Evolutionary conservation across 352 stramenopile genomes (phyloP), one percentile per base, ranked within the genome.

Genomic region (Ophiocytium majus): DNA sequence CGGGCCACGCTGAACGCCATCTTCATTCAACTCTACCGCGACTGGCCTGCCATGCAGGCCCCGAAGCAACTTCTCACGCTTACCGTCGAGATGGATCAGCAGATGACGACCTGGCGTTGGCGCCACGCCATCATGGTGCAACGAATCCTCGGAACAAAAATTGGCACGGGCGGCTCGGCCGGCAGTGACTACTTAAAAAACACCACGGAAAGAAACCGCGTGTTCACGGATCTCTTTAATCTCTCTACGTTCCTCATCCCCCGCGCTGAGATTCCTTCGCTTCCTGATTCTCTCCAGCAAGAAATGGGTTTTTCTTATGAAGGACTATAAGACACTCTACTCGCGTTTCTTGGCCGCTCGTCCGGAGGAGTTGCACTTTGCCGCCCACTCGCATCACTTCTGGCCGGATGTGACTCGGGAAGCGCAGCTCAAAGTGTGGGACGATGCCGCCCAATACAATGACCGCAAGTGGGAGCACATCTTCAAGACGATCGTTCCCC

Each of bases 141-240:
- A 71, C 23, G 57, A 71, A 71, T 71, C 28, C 57, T 71, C 28
- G 57, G 57, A 28, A 71, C 57, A 28, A 71, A 71, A 28, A 71
- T 71, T 28, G 57, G 57, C 23, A 71, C 57, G 57, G 57, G 57
- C 57, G 57, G 57, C 23, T 71, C 57, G 19, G 23, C 57, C 19
- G 57, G 57, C 19, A 23, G 28, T 28, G 57, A 71, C 19, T 71
- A 71, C 28, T 28, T 71, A 23, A 23, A 28, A 23, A 23, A 23
- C 23, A 71, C 57, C 19, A 71, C 57, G 57, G 57, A 71, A 71
- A 71, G 57, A 71, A 71, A 71, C 57, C 57, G 57, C 57, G 57
- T 28, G 19, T 71, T 71, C 57, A 71, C 28, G 23, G 57, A 71
- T 71, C 57, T 71, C 57, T 71, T 71, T 28, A 71, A 71, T 71